Evolutionary conservation across 2,329 filamentous ascomycete genomes (phyloP).

Genomic region (Fusarium sp.): DNA sequence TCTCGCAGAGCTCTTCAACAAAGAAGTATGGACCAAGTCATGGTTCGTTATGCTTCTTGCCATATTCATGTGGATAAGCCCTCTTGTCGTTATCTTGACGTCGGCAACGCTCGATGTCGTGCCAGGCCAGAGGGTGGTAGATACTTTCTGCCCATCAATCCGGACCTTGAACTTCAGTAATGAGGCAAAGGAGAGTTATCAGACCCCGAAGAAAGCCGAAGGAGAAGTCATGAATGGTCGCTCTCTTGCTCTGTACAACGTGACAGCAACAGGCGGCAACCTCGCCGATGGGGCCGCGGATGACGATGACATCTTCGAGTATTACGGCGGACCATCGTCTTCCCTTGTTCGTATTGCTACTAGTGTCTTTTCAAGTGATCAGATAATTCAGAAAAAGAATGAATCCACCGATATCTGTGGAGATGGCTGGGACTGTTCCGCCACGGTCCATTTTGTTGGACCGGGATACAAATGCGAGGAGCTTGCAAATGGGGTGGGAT

Average conservation of each 20-base stretch:
- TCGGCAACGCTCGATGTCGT: conserved; percentile 38
- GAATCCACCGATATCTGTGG: conserved; percentile 32
- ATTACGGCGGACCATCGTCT: conserved; percentile 22
- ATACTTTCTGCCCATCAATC: conserved; percentile 29
- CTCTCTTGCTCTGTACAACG: conserved; percentile 38
- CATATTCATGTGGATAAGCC: conserved; percentile 42
- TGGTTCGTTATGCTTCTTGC: conserved; percentile 45
- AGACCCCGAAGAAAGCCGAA: conserved; percentile 3
- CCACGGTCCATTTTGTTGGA: conserved; percentile 37
- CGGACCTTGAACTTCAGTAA: conserved; percentile 44
- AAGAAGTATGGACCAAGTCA: conserved; percentile 41
- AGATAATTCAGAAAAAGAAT: conserved; percentile 23
- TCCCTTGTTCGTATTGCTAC: conserved; percentile 26
- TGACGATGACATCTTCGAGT: conserved; percentile 30
- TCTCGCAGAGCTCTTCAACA: conserved; percentile 31
- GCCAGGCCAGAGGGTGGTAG: not conserved
- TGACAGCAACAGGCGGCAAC: conserved; percentile 13
- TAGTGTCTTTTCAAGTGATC: conserved; percentile 33
- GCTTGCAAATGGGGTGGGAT: conserved; percentile 14
- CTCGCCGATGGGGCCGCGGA: not conserved
- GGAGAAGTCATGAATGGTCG: conserved; percentile 25
- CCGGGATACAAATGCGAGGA: conserved; percentile 45
- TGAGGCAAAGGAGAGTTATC: conserved; percentile 29
- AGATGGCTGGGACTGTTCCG: conserved; percentile 41
- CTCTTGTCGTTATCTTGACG: conserved; percentile 38